Percentiles rank a stretch among this genome's conserved stretches.
Evolutionary conservation across 2,329 filamentous ascomycete genomes (phyloP).

Genomic region (Botryosphaeria dothidea): DNA sequence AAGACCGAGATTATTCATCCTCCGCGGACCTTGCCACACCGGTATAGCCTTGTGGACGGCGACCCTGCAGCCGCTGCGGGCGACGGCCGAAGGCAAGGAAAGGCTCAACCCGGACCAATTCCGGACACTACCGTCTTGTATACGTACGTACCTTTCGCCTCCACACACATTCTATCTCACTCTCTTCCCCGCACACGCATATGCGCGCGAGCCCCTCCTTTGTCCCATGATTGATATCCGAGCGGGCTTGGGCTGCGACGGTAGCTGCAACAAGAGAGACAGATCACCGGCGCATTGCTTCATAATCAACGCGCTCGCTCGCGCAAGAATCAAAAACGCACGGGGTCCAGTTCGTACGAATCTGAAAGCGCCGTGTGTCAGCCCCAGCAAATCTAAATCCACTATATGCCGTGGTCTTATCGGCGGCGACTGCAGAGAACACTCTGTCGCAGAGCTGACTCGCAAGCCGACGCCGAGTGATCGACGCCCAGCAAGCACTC

Average conservation of each 20-base stretch:
- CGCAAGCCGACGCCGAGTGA: neutral
- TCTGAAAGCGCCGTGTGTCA: too few species aligned
- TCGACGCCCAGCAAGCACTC: neutral
- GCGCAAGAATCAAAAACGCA: too few species aligned
- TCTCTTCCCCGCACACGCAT: neutral
- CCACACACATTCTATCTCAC: neutral
- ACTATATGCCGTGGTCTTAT: conserved; percentile 1
- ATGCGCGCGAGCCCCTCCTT: neutral
- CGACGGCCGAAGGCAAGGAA: neutral
- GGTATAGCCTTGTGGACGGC: neutral
- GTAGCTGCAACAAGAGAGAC: neutral
- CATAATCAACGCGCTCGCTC: too few species aligned
- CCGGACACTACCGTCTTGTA: neutral
- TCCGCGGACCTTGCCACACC: too few species aligned
- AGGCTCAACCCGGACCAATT: neutral
- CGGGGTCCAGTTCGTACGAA: too few species aligned
- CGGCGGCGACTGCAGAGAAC: neutral
- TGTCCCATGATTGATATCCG: neutral
- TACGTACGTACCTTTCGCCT: too few species aligned
- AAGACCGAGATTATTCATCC: too few species aligned
- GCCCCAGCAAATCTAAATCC: too few species aligned
- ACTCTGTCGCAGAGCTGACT: neutral
- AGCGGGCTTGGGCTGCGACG: neutral
- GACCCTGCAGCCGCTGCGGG: neutral
- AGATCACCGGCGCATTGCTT: neutral